Evolutionary conservation across 23 red algal species (phyloP).

Genomic region (Chondrus crispus): DNA sequence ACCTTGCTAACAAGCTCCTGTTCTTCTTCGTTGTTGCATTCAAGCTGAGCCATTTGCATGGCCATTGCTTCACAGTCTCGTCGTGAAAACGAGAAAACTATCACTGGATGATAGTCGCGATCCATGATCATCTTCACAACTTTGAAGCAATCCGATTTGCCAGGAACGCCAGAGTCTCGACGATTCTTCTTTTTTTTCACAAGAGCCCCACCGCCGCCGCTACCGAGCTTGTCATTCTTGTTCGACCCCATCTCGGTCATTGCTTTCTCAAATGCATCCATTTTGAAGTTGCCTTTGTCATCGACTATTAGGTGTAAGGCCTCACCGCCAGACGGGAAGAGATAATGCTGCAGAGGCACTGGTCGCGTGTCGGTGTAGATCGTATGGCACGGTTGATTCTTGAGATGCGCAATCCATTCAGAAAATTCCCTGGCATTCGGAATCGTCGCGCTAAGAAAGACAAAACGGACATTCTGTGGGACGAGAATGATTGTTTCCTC

Average conservation of each 20-base stretch:
- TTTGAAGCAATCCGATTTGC: constrained; percentile 63
- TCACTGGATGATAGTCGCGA: constrained; percentile 64
- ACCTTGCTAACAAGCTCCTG: constrained; percentile 64
- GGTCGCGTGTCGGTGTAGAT: constrained; percentile 97
- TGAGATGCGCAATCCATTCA: constrained; percentile 90
- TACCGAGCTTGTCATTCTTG: constrained; percentile 12
- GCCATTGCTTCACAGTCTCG: constrained; percentile 88
- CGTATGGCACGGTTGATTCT: constrained; percentile 92
- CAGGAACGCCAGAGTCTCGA: neutral
- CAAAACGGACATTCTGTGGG: constrained; percentile 91
- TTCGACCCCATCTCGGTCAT: constrained; percentile 60
- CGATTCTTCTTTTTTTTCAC: constrained; percentile 15
- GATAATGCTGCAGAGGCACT: constrained; percentile 89
- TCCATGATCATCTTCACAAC: constrained; percentile 82
- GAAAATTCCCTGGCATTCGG: constrained; percentile 98
- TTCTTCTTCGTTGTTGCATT: constrained; percentile 91
- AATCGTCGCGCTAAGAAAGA: constrained; percentile 96
- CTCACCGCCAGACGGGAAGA: constrained; percentile 69
- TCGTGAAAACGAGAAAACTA: constrained; percentile 81
- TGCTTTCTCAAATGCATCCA: constrained; percentile 49
- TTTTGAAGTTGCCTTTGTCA: constrained; percentile 75
- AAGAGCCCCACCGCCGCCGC: neutral
- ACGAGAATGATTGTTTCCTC: constrained; percentile 98
- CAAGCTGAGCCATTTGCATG: constrained; percentile 69
- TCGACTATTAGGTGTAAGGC: constrained; percentile 82